Base-by-base conservation (phyloP, 2,329 filamentous ascomycete genomes). In the Aspergillus sclerotialis region DNA sequence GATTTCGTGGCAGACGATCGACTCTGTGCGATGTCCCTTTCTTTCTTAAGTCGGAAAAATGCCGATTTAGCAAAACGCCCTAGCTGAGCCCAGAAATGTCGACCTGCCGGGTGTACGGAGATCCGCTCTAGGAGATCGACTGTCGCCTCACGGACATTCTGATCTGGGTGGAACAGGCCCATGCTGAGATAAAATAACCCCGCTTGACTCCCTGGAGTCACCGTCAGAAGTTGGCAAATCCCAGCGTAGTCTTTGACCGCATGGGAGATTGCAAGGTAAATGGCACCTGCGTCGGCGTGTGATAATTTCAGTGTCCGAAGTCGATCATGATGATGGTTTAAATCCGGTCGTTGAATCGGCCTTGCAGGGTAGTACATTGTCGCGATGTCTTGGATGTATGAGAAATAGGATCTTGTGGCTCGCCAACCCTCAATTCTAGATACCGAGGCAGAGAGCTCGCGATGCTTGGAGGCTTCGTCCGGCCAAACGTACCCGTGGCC, bases 401-500 rank as follows among this genome's bases (percentile, higher is more conserved):
- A 88, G 64, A 93, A 94, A 57, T 98, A 98, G 53, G 86, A 94
- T 40, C 92, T 75, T 1, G 92, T 96, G 44, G 87, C 93, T 47
- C 92, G 80, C 92, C 92, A 98, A 37, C 90, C 92, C 65, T 98
- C 92, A 42, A 98, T 93, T 37, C 92, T 76, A 37, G 85, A 87
- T 30, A 92, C 87, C 41, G 94, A 94, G 3, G 88, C 90, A 11
- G 88, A 84, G 24, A 98, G 75, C 63, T 98, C 92, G 50, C 81
- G 82, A 49, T 84, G 75, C 61, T 87, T 90, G 6, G 82, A 74
- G 26, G 71, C 68, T 36, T 95, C 87, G 50, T 94, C 86, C 3
- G 82, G 67, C 92, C 92, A 98, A 21, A 98, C 90, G 56, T 94
- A 96, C 26, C 92, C 92, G 56, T 96, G 92, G 0, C 90, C 90